Conservation (phyloP, 345 rosid species). For the Pistacia atlantica region DNA sequence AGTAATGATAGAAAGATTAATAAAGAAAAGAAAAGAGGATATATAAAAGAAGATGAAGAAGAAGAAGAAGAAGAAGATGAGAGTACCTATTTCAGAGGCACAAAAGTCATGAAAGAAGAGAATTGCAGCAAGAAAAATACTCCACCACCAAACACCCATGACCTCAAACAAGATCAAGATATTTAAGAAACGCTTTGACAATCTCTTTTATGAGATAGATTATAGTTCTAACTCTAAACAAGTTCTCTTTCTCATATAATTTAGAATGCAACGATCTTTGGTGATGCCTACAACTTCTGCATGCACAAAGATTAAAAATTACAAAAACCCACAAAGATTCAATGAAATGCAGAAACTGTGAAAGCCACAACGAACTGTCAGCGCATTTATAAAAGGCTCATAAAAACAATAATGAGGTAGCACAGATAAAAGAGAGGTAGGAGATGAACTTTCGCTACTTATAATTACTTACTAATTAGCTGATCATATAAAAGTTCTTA, state of each 20-base stretch:
- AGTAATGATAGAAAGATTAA: neutral
- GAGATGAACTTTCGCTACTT: neutral
- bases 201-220: too few species aligned
- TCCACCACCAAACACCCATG: constrained; percentile 26
- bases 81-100: constrained; percentile 34
- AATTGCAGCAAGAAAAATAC: constrained; percentile 12
- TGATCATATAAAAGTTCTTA: too few species aligned
- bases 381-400: constrained; percentile 2
- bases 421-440: neutral
- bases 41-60: neutral
- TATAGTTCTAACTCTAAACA: neutral
- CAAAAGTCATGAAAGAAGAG: constrained; percentile 35
- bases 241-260: neutral
- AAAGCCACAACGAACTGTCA: neutral
- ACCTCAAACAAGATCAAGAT: neutral
- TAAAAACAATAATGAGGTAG: neutral
- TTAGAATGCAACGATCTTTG: constrained; percentile 11
- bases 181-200: neutral
- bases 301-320: constrained; percentile 11
- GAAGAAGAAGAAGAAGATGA: neutral
- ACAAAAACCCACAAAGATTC: neutral
- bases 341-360: constrained; percentile 19
- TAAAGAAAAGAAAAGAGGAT: neutral
- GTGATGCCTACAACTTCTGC: neutral
- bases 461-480: neutral